phyloP scores from a whole-genome alignment of 768 basidiomycete genomes.

The Crucibulum laeve region DNA sequence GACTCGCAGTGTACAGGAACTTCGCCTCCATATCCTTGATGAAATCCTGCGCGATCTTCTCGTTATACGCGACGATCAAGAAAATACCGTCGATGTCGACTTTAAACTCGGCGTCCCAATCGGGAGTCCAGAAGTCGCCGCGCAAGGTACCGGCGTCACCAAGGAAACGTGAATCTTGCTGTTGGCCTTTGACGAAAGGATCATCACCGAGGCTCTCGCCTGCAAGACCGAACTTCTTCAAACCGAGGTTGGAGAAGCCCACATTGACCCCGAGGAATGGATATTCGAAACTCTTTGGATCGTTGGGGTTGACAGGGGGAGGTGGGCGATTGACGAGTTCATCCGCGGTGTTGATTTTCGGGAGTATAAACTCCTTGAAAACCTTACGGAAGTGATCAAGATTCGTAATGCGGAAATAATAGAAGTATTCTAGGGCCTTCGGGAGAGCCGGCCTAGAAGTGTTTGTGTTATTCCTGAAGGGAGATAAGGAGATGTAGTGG shows the following conservation, averaged over 20 bases:
- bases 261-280: constrained; percentile 2
- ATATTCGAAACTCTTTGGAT: constrained; percentile 3
- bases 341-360: constrained; percentile 9
- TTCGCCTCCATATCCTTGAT: not conserved
- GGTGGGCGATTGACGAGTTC: constrained; percentile 6
- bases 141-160: not conserved
- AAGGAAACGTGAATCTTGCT: not conserved
- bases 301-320: constrained; percentile 3
- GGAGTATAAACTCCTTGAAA: constrained; percentile 9
- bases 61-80: not conserved
- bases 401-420: constrained; percentile 11
- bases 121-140: not conserved
- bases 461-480: not conserved
- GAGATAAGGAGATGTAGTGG: not conserved
- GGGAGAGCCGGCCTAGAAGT: constrained; percentile 9
- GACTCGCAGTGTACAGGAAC: not conserved
- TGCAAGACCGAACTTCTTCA: not conserved
- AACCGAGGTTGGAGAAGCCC: not conserved
- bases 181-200: constrained; percentile 2
- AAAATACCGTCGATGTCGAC: not conserved
- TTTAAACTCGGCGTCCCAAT: not conserved
- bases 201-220: constrained; percentile 7
- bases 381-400: constrained; percentile 4
- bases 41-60: not conserved
- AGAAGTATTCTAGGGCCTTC: constrained; percentile 14